phyloP scores from a whole-genome alignment of 345 rosid species.

The Populus nigra region DNA sequence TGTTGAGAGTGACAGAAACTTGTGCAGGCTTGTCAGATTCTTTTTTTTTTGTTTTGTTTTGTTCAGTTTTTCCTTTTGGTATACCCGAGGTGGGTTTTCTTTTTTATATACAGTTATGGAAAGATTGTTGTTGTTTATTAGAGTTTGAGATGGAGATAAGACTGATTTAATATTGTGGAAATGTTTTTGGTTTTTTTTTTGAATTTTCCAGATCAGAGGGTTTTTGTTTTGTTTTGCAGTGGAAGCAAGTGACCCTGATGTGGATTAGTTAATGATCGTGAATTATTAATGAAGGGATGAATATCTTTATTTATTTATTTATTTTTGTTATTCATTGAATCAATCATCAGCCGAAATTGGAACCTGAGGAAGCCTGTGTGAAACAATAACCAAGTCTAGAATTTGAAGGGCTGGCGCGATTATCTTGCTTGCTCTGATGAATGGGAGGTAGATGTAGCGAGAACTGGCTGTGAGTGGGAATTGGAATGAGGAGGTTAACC shows the following conservation, averaged over 20 bases:
- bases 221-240: neutral
- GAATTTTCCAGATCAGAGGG: neutral
- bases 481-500: neutral
- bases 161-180: neutral
- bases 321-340: neutral
- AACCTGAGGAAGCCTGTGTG: neutral
- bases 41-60: neutral
- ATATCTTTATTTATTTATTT: neutral
- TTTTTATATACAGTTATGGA: neutral
- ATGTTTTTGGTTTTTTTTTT: neutral
- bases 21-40: neutral
- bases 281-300: neutral
- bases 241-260: neutral
- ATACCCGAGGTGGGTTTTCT: neutral
- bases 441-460: neutral
- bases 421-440: neutral
- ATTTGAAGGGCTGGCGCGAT: neutral
- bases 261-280: neutral
- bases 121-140: neutral
- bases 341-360: neutral
- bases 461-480: neutral
- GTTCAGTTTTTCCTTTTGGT: neutral
- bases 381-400: neutral
- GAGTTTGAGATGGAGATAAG: too few relatives aligned
- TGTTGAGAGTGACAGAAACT: neutral